phyloP scores from a whole-genome alignment of 257 asterid genomes.

The Solanum dulcamara region DNA sequence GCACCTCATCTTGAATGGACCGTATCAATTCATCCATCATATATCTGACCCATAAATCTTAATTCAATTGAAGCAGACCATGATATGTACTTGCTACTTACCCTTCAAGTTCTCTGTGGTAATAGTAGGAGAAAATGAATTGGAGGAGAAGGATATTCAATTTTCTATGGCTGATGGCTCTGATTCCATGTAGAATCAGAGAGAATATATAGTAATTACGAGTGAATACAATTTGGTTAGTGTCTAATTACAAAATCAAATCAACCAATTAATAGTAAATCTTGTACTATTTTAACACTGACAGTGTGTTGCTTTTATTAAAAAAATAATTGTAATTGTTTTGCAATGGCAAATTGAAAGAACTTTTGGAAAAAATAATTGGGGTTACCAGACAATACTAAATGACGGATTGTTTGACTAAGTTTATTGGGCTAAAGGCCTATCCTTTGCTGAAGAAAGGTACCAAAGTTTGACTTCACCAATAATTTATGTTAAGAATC shows the following conservation, averaged over 20 bases:
- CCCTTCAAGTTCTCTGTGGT: background rate
- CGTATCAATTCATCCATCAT: background rate
- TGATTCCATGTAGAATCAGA: background rate
- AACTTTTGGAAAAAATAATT: background rate
- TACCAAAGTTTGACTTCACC: background rate
- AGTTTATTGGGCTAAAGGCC: background rate
- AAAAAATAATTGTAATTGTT: background rate
- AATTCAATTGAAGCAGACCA: background rate
- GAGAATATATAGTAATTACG: background rate
- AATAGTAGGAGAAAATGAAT: background rate
- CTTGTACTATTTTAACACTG: background rate
- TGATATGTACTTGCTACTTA: background rate
- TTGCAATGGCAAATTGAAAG: background rate
- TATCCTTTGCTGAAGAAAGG: background rate
- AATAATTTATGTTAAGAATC: background rate
- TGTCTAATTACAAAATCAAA: background rate
- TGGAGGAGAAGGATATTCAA: background rate
- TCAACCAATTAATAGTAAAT: background rate
- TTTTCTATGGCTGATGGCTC: background rate
- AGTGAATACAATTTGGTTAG: background rate
- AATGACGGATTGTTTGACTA: background rate
- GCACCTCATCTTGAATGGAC: background rate
- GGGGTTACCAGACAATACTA: background rate
- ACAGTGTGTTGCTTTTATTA: background rate
- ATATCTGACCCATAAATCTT: background rate